Evolutionary conservation across 768 basidiomycete genomes (phyloP).

Genomic region (Tricholoma bakamatsutake): DNA sequence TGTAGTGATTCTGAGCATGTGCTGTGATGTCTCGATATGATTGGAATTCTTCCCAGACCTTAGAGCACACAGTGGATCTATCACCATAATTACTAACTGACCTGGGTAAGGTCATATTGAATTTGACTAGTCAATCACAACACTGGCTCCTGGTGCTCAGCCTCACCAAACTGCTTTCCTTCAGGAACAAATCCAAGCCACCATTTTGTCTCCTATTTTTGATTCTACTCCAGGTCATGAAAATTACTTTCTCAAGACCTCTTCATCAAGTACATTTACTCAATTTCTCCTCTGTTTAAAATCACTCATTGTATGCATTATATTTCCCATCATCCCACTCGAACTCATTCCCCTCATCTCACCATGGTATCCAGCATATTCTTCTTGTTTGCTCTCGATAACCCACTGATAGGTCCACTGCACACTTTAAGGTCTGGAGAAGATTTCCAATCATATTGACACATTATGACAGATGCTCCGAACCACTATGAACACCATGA

Average conservation of each 20-base stretch:
- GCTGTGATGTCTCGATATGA: no score
- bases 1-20: no score
- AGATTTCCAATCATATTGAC: no score
- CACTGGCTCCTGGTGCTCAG: conserved; percentile 17
- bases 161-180: conserved; percentile 22
- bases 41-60: no score
- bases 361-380: conserved; percentile 44
- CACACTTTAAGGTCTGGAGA: no score
- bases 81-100: no score
- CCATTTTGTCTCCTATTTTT: conserved; percentile 42
- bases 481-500: no score
- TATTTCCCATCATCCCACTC: conserved; percentile 58
- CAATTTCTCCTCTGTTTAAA: conserved; percentile 17
- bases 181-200: conserved; percentile 45
- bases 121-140: no score
- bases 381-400: conserved; percentile 37
- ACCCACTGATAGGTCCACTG: no score
- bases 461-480: no score
- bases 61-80: no score
- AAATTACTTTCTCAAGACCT: conserved; percentile 53
- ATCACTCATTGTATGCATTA: conserved; percentile 27
- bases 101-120: no score
- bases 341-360: conserved; percentile 51
- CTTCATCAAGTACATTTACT: conserved; percentile 67
- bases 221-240: background rate